Base-by-base conservation (phyloP, 2,329 filamentous ascomycete species). In the Aspergillus pseudoviridinutans region DNA sequence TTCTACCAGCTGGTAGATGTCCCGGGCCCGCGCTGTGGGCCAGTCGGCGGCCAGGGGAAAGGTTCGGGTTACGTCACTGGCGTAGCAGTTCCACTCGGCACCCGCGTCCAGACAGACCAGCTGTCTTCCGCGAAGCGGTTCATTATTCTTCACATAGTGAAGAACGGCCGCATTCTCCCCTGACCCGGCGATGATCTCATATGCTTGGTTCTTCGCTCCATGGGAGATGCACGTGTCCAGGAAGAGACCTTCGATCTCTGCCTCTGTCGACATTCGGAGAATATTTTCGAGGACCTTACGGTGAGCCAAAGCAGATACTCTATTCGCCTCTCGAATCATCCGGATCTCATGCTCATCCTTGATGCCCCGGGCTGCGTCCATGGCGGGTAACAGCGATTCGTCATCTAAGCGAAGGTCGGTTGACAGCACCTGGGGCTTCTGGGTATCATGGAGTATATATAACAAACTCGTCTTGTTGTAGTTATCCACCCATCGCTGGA, bases 61-160 rank as follows among this genome's bases (percentile, higher is more conserved):
- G 0, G 91, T 93, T 52, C 93, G 85, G 1, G 92, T 97, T 79
- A 93, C 81, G 61, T 87, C 84, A 32, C 87, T 82, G 38, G 87
- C 87, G 66, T 92, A 92, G 74, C 86, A 88, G 55, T 83, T 73
- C 82, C 84, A 90, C 74, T 92, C 89, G 29, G 83, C 87, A 24
- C 91, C 93, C 3, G 91, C 92, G 69, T 97, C 93, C 22, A 97
- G 78, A 57, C 96, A 82, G 53, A 97, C 76, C 66, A 95, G 88
- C 55, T 90, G 84, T 76, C 93, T 92, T 47, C 85, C 85, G 0
- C 77, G 76, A 38, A 93, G 77, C 0, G 86, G 81, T 68, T 87
- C 82, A 63, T 92, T 81, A 72, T 96, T 96, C 68, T 88, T 84
- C 25, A 91, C 85, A 67, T 97, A 97, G 76, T 97, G 93, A 35